These are phyloP conservation scores for Alternaria atra DNA, from an alignment of 2,329 filamentous ascomycete species.

Conservation along the genomic window DNA sequence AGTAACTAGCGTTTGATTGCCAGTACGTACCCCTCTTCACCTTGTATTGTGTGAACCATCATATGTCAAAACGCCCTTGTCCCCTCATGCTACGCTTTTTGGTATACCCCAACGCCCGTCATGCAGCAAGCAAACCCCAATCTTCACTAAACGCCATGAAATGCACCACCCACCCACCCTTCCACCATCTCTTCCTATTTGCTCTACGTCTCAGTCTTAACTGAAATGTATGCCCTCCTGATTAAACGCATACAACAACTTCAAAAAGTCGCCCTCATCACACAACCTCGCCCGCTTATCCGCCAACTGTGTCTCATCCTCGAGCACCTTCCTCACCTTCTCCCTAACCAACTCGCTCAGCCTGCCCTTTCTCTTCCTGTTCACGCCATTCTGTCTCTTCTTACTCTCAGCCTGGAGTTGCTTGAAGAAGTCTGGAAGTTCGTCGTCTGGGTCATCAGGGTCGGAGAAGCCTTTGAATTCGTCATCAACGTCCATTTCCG, in stretches of 20 bases:
- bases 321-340: slow-evolving; percentile 86
- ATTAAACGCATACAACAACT: slow-evolving; percentile 83
- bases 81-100: slow-evolving; percentile 25
- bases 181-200: no score
- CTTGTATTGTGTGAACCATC: neutral
- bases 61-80: neutral
- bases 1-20: neutral
- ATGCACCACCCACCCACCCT: slow-evolving; percentile 3
- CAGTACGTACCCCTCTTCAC: neutral
- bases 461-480: slow-evolving; percentile 62
- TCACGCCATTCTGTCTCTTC: slow-evolving; percentile 59
- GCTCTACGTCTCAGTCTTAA: slow-evolving; percentile 44
- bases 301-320: slow-evolving; percentile 79
- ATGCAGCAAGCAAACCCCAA: neutral
- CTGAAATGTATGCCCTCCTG: slow-evolving; percentile 93
- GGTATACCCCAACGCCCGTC: slow-evolving; percentile 27
- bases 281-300: slow-evolving; percentile 86
- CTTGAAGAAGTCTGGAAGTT: slow-evolving; percentile 85
- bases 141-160: slow-evolving; percentile 6
- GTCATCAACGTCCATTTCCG: slow-evolving; percentile 59
- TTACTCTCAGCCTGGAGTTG: slow-evolving; percentile 60
- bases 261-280: slow-evolving; percentile 91
- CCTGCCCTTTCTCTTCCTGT: slow-evolving; percentile 77
- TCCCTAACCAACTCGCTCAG: slow-evolving; percentile 82
- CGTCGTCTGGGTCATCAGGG: slow-evolving; percentile 69